These are phyloP conservation scores for Aethionema arabicum DNA, from an alignment of 345 rosid genomes.

Conservation along the genomic window DNA sequence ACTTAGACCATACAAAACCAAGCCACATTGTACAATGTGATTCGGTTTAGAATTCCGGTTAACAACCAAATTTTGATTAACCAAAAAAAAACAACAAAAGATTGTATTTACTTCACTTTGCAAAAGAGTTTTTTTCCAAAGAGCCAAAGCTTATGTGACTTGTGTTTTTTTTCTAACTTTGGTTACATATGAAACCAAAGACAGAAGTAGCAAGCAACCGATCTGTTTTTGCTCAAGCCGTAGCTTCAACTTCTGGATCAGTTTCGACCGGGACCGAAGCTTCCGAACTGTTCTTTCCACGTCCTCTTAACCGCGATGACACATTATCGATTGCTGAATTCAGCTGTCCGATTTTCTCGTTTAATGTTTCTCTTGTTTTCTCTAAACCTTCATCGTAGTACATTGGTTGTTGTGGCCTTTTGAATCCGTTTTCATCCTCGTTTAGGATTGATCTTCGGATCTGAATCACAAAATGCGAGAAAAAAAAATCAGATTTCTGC, in stretches of 20 bases:
- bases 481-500: background rate
- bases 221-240: slow-evolving; percentile 37
- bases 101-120: slow-evolving; percentile 19
- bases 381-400: slow-evolving; percentile 91
- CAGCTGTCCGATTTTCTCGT: slow-evolving; percentile 80
- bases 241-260: slow-evolving; percentile 73
- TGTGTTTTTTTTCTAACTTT: slow-evolving; percentile 10
- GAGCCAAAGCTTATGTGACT: background rate
- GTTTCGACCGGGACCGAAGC: slow-evolving; percentile 45
- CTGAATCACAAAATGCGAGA: slow-evolving; percentile 36
- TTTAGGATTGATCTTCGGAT: slow-evolving; percentile 71
- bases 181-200: slow-evolving; percentile 15
- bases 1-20: no score
- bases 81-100: background rate
- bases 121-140: slow-evolving; percentile 12
- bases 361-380: slow-evolving; percentile 85
- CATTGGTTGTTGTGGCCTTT: slow-evolving; percentile 61
- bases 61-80: background rate
- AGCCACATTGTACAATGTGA: background rate
- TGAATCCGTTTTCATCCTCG: slow-evolving; percentile 82
- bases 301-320: slow-evolving; percentile 83
- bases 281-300: slow-evolving; percentile 39
- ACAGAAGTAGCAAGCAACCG: background rate
- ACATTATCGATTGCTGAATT: slow-evolving; percentile 90
- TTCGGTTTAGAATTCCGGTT: background rate